Percentiles rank a stretch among this genome's conserved stretches.
phyloP scores from a whole-genome alignment of 2,329 filamentous ascomycete species.

The Trichoderma sp. region DNA sequence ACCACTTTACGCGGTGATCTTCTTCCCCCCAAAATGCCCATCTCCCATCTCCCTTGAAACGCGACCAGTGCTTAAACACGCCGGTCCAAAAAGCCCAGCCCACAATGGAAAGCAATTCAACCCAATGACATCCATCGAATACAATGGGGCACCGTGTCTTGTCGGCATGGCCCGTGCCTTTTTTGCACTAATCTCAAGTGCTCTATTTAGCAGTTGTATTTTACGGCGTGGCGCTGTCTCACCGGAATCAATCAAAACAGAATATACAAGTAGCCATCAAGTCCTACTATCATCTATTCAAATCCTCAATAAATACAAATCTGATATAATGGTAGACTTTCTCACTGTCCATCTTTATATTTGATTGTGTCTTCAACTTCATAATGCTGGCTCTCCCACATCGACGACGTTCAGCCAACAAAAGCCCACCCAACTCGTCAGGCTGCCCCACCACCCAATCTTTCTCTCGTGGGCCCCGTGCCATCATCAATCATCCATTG shows the following conservation, averaged over 20 bases:
- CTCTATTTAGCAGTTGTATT: neutral
- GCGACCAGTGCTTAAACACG: neutral
- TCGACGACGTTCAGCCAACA: neutral
- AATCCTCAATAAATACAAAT: neutral
- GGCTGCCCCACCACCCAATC: neutral
- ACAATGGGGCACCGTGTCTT: neutral
- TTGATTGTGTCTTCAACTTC: neutral
- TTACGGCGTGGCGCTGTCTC: neutral
- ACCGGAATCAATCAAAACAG: neutral
- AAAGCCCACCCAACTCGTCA: neutral
- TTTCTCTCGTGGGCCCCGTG: neutral
- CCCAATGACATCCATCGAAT: neutral
- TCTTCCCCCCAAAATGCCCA: neutral
- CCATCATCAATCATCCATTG: neutral
- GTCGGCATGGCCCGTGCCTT: constrained; percentile 19
- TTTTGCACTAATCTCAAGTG: neutral
- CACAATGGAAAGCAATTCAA: neutral
- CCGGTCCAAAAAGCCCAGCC: neutral
- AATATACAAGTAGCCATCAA: neutral
- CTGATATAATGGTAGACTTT: neutral
- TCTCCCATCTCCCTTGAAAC: constrained; percentile 5
- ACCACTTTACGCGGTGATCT: neutral
- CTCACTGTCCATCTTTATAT: neutral
- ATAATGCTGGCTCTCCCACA: neutral
- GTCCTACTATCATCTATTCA: neutral